Evolutionary conservation across 257 asterid genomes (phyloP), one percentile per base, ranked within the genome.

Genomic region (Ehretia macrophylla): DNA sequence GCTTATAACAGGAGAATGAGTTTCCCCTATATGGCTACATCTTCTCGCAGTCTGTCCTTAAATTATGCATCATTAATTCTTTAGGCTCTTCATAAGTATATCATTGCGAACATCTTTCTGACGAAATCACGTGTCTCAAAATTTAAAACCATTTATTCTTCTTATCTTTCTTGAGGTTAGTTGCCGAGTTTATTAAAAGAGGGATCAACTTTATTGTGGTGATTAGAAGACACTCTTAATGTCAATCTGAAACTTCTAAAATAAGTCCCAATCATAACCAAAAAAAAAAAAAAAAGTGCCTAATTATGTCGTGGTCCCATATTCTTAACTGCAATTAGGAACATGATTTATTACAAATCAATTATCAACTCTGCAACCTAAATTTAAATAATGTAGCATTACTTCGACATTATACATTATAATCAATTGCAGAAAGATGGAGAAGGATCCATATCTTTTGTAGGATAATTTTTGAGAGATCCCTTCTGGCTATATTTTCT

Each of bases 61-160:
- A 10, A 42, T 42, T 42, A 3, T 11, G 47, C 47, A 42, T 42
- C 47, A 42, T 42, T 14, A 42, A 42, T 42, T 42, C 11, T 42
- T 42, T 42, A 42, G 47, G 14, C 21, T 11, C 21, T 14, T 1
- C 10, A 45, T 39, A 4, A 10, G 4, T 42, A 1, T 10, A 42
- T 42, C 54, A 59, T 66, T 55, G 55, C 46, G 53, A 21, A 55
- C 59, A 66, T 11, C 16, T n/a, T n/a, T n/a, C n/a, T n/a, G n/a
- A n/a, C n/a, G n/a, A n/a, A n/a, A n/a, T n/a, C n/a, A n/a, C n/a
- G n/a, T n/a, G n/a, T n/a, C n/a, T n/a, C n/a, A n/a, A n/a, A n/a
- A n/a, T n/a, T n/a, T n/a, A n/a, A n/a, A n/a, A n/a, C n/a, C n/a
- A n/a, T n/a, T n/a, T n/a, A n/a, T n/a, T n/a, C n/a, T n/a, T n/a